A percentile compares a stretch with the other conserved stretches of the same genome.
Evolutionary conservation across 2,329 filamentous ascomycete species (phyloP).

Genomic region (Neonectria magnoliae): DNA sequence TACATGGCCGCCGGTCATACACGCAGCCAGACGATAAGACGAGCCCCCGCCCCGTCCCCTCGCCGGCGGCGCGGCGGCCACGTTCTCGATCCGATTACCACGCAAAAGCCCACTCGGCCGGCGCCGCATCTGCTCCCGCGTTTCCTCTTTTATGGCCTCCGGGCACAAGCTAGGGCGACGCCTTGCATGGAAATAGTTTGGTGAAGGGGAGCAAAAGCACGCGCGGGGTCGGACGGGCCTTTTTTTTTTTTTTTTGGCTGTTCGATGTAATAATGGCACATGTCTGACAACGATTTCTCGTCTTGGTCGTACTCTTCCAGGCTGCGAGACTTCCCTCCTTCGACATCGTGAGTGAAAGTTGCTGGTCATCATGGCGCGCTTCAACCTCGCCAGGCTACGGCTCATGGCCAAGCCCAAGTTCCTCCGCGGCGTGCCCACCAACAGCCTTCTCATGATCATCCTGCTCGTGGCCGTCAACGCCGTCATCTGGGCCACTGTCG

Average conservation of each 20-base stretch:
- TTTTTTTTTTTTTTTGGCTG: background rate
- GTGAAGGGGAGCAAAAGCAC: background rate
- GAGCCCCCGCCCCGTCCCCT: background rate
- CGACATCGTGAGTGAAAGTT: background rate
- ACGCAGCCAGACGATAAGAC: background rate
- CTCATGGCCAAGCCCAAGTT: slow-evolving; percentile 42
- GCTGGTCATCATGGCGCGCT: slow-evolving; percentile 29
- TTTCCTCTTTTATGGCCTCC: background rate
- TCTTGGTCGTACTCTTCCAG: background rate
- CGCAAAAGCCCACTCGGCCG: slow-evolving; percentile 1
- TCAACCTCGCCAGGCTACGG: slow-evolving; percentile 29
- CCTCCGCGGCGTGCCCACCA: slow-evolving; percentile 45
- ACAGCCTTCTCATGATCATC: slow-evolving; percentile 60
- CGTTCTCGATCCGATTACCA: slow-evolving; percentile 2
- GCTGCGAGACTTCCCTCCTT: background rate
- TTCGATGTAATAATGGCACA: background rate
- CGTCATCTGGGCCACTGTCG: slow-evolving; percentile 64
- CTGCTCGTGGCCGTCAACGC: slow-evolving; percentile 62
- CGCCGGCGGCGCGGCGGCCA: slow-evolving; percentile 19
- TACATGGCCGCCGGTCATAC: background rate
- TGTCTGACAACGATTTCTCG: background rate
- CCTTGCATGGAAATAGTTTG: background rate
- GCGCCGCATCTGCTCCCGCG: background rate
- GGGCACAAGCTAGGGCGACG: background rate
- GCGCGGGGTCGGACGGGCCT: background rate